These are phyloP conservation scores for Pythium folliculosum DNA, from an alignment of 352 stramenopile genomes.

Conservation along the genomic window DNA sequence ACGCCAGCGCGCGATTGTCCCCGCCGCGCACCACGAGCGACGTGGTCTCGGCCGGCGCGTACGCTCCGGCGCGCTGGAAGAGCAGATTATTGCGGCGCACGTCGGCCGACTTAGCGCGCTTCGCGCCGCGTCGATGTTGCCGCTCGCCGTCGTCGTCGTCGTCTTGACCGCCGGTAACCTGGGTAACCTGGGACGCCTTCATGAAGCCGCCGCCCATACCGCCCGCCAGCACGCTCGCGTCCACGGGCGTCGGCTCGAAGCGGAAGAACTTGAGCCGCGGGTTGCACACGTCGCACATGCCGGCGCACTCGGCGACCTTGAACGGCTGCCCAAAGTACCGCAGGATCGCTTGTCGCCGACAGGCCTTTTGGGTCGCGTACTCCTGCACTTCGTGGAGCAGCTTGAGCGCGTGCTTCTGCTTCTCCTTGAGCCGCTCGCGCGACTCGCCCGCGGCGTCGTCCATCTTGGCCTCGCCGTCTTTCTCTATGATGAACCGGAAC, in stretches of 20 bases:
- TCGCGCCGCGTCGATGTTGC: not conserved
- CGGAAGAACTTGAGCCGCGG: conserved; percentile 54
- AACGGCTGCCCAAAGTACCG: conserved; percentile 60
- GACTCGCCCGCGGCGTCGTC: conserved; percentile 10
- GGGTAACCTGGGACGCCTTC: conserved; percentile 16
- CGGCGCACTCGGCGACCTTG: conserved; percentile 41
- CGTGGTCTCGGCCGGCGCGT: conserved; percentile 48
- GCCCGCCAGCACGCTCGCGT: not conserved
- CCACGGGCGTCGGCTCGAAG: conserved; percentile 28
- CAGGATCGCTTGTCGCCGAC: conserved; percentile 53
- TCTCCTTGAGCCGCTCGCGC: conserved; percentile 9
- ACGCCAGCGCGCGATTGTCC: conserved; percentile 33
- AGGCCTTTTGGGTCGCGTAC: conserved; percentile 52
- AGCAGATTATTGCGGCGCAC: conserved; percentile 45
- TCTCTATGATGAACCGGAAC: conserved; percentile 50
- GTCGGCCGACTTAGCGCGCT: conserved; percentile 37
- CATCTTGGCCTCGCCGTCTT: conserved; percentile 21
- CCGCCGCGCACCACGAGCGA: conserved; percentile 43
- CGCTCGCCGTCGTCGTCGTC: conserved; percentile 22
- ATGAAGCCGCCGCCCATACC: conserved; percentile 9
- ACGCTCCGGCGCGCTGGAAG: conserved; percentile 44
- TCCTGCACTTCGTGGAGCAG: conserved; percentile 41
- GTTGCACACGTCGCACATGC: conserved; percentile 63
- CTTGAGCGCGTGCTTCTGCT: conserved; percentile 31
- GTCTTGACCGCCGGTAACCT: not conserved